These are phyloP conservation scores for Coffea eugenioides DNA, from an alignment of 257 asterid genomes.

Conservation along the genomic window DNA sequence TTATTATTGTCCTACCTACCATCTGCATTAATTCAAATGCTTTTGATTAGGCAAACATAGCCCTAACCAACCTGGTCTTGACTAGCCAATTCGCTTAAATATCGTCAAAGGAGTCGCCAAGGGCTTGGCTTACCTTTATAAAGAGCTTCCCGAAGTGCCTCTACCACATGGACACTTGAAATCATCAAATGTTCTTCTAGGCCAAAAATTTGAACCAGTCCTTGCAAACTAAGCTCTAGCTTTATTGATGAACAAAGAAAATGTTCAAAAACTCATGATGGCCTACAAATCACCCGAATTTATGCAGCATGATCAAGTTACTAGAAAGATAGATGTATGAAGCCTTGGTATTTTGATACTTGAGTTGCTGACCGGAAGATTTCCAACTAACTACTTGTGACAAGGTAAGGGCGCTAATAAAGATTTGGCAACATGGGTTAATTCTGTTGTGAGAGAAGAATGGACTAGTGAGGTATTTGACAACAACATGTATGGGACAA, in stretches of 20 bases:
- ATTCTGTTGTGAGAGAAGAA: conserved; percentile 66
- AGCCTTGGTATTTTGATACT: conserved; percentile 66
- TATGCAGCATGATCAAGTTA: conserved; percentile 26
- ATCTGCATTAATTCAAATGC: too few species aligned
- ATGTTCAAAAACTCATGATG: conserved; percentile 59
- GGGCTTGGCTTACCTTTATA: conserved; percentile 48
- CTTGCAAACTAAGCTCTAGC: conserved; percentile 51
- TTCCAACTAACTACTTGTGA: conserved; percentile 52
- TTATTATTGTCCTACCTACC: not conserved
- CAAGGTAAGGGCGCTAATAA: conserved; percentile 49
- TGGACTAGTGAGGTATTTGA: conserved; percentile 76
- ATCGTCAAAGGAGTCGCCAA: conserved; percentile 64
- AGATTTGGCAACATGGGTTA: conserved; percentile 63
- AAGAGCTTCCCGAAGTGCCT: conserved; percentile 34
- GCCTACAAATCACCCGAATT: conserved; percentile 66
- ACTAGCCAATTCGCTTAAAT: conserved; percentile 52
- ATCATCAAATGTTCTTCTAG: conserved; percentile 63
- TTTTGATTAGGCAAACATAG: too few species aligned
- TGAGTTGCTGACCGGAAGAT: conserved; percentile 59
- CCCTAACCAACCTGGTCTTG: conserved; percentile 10
- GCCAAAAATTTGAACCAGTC: conserved; percentile 33
- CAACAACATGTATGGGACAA: conserved; percentile 38
- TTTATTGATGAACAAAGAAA: conserved; percentile 50
- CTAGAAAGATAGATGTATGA: conserved; percentile 64
- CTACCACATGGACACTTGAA: conserved; percentile 77